phyloP scores from a whole-genome alignment of 768 basidiomycete genomes.

The Lactifluus echinatus region DNA sequence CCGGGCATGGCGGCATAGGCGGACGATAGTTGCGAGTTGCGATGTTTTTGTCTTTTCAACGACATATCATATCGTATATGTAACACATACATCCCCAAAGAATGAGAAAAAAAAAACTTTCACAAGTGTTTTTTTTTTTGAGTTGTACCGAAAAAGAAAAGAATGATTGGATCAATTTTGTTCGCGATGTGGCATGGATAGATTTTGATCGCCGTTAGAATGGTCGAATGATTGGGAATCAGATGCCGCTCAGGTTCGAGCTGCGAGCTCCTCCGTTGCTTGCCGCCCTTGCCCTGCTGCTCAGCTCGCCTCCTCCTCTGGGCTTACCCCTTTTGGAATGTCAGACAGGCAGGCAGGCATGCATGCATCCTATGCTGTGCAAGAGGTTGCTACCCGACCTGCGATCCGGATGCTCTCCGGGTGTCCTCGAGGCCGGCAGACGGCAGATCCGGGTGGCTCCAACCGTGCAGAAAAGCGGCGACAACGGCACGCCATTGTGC shows the following conservation, averaged over 20 bases:
- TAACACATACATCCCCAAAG: too few relatives aligned
- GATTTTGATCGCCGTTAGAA: constrained; percentile 18
- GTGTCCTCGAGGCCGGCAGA: too few relatives aligned
- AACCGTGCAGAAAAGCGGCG: too few relatives aligned
- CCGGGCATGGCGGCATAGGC: neutral
- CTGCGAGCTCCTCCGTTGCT: neutral
- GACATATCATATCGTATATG: neutral
- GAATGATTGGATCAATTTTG: constrained; percentile 12
- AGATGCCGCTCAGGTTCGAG: neutral
- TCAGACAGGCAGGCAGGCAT: neutral
- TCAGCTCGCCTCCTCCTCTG: neutral
- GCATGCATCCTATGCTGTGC: neutral
- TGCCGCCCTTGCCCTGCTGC: neutral
- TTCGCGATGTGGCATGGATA: neutral
- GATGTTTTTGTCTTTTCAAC: neutral
- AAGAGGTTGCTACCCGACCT: too few relatives aligned
- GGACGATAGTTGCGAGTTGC: too few relatives aligned
- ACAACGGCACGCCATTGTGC: too few relatives aligned
- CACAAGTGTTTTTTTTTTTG: neutral
- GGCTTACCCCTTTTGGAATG: neutral
- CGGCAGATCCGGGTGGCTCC: too few relatives aligned
- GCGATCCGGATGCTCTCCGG: too few relatives aligned
- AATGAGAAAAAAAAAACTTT: neutral
- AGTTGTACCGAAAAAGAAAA: neutral
- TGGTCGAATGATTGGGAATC: constrained; percentile 18